phyloP scores from a whole-genome alignment of 345 rosid genomes.

The Diplotaxis tenuifolia region DNA sequence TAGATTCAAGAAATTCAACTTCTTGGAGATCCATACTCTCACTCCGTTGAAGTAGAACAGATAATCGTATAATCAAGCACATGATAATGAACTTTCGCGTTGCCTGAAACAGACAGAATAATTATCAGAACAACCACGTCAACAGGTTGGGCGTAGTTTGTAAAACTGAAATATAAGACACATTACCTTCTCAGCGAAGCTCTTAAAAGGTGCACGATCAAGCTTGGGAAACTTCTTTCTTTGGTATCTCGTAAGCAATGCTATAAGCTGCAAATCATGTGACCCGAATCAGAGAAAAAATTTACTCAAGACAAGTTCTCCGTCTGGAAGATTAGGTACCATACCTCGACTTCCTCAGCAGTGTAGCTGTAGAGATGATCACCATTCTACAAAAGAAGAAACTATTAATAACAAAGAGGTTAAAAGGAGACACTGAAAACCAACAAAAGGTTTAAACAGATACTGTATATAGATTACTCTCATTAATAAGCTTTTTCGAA shows the following conservation, averaged over 20 bases:
- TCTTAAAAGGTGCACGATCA: slow-evolving; percentile 38
- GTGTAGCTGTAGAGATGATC: slow-evolving; percentile 59
- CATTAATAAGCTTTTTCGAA: background rate
- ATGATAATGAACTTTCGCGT: slow-evolving; percentile 48
- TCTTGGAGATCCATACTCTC: slow-evolving; percentile 40
- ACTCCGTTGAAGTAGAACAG: slow-evolving; percentile 48
- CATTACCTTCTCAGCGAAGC: slow-evolving; percentile 47
- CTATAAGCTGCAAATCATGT: slow-evolving; percentile 50
- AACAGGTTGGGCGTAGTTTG: slow-evolving; percentile 9
- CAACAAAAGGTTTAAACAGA: background rate
- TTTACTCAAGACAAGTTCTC: background rate
- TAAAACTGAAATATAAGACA: slow-evolving; percentile 13
- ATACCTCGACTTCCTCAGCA: slow-evolving; percentile 64
- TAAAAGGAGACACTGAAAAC: slow-evolving; percentile 3
- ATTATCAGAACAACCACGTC: slow-evolving; percentile 1
- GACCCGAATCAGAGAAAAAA: slow-evolving; percentile 21
- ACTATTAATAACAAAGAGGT: slow-evolving; percentile 10
- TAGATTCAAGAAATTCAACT: slow-evolving; percentile 39
- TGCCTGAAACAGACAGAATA: slow-evolving; percentile 33
- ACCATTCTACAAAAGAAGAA: slow-evolving; percentile 46
- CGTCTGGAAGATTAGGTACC: slow-evolving; percentile 10
- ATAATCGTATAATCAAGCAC: slow-evolving; percentile 51
- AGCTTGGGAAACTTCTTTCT: slow-evolving; percentile 64
- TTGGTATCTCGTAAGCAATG: slow-evolving; percentile 61
- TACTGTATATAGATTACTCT: background rate